Conservation (phyloP, 306 rosid species). For the Trifolium fragiferum region DNA sequence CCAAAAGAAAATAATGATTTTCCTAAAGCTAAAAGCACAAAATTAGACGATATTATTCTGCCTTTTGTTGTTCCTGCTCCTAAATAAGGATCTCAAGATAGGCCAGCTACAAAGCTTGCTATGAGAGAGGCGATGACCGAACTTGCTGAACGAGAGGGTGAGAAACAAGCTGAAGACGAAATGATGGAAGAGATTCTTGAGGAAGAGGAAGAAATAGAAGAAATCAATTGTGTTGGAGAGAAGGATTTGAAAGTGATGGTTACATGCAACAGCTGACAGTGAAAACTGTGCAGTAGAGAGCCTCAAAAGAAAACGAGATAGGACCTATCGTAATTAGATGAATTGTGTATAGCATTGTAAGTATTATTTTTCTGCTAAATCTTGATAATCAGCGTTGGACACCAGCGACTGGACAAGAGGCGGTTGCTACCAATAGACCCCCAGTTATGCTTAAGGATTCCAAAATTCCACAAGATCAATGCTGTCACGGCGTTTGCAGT, state of each 20-base stretch:
- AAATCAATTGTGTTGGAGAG: conserved; percentile 48
- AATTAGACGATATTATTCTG: conserved; percentile 64
- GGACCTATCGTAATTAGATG: background rate
- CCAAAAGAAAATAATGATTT: conserved; percentile 47
- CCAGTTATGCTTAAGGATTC: conserved; percentile 63
- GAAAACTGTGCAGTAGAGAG: conserved; percentile 6
- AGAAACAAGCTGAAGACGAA: conserved; percentile 52
- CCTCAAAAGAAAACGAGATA: conserved; percentile 1
- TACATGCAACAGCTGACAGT: background rate
- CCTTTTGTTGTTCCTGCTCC: conserved; percentile 89
- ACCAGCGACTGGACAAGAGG: conserved; percentile 62
- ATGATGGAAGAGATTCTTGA: conserved; percentile 66
- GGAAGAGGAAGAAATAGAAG: conserved; percentile 63
- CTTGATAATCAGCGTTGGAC: conserved; percentile 57
- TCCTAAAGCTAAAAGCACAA: conserved; percentile 37
- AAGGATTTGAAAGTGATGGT: conserved; percentile 42
- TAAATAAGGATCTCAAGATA: conserved; percentile 65
- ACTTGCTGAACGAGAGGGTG: conserved; percentile 48
- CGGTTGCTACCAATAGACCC: conserved; percentile 61
- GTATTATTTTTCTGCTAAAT: conserved; percentile 39
- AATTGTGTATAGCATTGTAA: conserved; percentile 5
- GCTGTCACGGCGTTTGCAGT: conserved; percentile 54
- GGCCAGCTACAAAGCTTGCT: conserved; percentile 77
- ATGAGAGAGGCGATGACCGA: conserved; percentile 76
- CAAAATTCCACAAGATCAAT: conserved; percentile 46